phyloP scores from a whole-genome alignment of 176 grass and related monocot genomes.

The Cenchrus fungigraminus region DNA sequence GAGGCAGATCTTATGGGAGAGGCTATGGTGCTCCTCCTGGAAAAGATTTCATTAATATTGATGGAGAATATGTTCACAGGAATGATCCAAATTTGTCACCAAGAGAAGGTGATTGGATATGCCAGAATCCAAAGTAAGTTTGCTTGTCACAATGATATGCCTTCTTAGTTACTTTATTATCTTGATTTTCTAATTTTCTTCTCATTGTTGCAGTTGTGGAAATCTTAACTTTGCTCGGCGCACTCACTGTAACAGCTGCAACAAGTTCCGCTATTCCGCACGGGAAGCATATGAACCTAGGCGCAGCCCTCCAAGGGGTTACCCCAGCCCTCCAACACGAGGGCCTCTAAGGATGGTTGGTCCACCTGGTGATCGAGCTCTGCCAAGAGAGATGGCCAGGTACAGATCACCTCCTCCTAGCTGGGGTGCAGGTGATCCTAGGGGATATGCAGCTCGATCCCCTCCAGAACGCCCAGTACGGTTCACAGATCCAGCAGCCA shows the following conservation, averaged over 20 bases:
- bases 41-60: conserved; percentile 52
- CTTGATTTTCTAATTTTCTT: conserved; percentile 32
- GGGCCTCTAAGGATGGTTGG: conserved; percentile 55
- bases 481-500: conserved; percentile 46
- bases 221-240: conserved; percentile 97
- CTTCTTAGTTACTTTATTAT: conserved; percentile 17
- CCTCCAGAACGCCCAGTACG: conserved; percentile 48
- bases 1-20: conserved; percentile 63
- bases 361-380: conserved; percentile 46
- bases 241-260: conserved; percentile 92
- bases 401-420: conserved; percentile 58
- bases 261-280: conserved; percentile 58
- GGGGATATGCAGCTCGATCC: conserved; percentile 52
- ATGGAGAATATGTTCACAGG: conserved; percentile 83
- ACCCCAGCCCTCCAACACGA: conserved; percentile 51
- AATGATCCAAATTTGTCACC: conserved; percentile 97
- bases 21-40: conserved; percentile 56
- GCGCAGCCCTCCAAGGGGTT: conserved; percentile 57
- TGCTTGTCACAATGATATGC: neutral
- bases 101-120: conserved; percentile 98
- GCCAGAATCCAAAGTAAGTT: conserved; percentile 76
- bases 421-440: conserved; percentile 50
- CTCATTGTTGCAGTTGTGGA: conserved; percentile 67
- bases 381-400: conserved; percentile 56
- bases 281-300: conserved; percentile 45